Evolutionary conservation across 768 basidiomycete genomes (phyloP).

Genomic region (Termitomyces bulborhizus): DNA sequence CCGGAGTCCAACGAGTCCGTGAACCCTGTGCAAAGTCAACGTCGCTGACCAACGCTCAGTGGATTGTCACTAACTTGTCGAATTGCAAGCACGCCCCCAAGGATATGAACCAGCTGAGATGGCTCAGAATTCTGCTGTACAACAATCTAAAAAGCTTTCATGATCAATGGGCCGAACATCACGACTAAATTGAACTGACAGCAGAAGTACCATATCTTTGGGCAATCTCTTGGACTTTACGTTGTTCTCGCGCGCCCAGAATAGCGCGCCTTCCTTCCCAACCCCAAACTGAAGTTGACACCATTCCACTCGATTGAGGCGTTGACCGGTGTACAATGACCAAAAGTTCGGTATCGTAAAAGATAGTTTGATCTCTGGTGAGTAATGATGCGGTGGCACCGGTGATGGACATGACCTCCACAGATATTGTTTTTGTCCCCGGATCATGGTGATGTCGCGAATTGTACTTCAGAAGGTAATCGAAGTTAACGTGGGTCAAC

Average conservation of each 20-base stretch:
- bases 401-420: slow-evolving; percentile 60
- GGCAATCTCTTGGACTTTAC: slow-evolving; percentile 64
- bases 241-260: slow-evolving; percentile 54
- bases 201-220: slow-evolving; percentile 63
- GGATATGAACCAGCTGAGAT: slow-evolving; percentile 47
- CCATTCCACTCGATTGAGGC: slow-evolving; percentile 57
- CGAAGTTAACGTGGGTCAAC: slow-evolving; percentile 44
- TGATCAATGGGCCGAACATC: background rate
- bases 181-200: slow-evolving; percentile 32
- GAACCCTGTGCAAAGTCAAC: slow-evolving; percentile 42
- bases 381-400: slow-evolving; percentile 45
- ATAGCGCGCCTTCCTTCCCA: slow-evolving; percentile 61
- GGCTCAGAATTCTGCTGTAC: slow-evolving; percentile 64
- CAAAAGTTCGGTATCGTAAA: slow-evolving; percentile 71
- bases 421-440: slow-evolving; percentile 55
- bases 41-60: background rate
- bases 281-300: slow-evolving; percentile 65
- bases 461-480: slow-evolving; percentile 31
- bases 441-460: slow-evolving; percentile 11
- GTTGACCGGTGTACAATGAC: slow-evolving; percentile 68
- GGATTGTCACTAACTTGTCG: slow-evolving; percentile 51
- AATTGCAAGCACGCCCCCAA: slow-evolving; percentile 68
- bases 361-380: slow-evolving; percentile 40
- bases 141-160: slow-evolving; percentile 23
- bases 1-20: slow-evolving; percentile 67